phyloP scores from a whole-genome alignment of 768 basidiomycete genomes.

The Termitomyces sp. region DNA sequence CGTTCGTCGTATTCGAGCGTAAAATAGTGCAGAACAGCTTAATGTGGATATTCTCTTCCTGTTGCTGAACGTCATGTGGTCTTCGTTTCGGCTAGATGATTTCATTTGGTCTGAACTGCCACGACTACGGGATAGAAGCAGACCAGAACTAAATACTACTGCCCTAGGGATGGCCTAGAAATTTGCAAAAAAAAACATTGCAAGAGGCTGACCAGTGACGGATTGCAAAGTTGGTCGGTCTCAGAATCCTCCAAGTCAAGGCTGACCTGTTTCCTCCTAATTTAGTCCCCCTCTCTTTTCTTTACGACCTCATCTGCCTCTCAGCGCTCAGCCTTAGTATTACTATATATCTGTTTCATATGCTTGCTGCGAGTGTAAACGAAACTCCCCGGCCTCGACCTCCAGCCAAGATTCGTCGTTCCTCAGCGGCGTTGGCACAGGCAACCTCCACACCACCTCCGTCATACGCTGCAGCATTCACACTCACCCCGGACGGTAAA shows the following conservation, averaged over 20 bases:
- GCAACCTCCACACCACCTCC: conserved; percentile 34
- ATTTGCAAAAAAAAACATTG: not conserved
- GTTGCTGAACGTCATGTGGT: conserved; percentile 6
- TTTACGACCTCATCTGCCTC: not conserved
- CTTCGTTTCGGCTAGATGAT: not conserved
- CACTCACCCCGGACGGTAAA: conserved; percentile 27
- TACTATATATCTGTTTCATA: conserved; percentile 15
- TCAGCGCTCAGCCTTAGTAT: not conserved
- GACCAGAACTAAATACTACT: not conserved
- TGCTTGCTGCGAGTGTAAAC: conserved; percentile 34
- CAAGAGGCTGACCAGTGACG: conserved; percentile 11
- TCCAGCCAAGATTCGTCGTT: conserved; percentile 64
- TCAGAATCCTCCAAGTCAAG: conserved; percentile 1
- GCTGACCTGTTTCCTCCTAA: not conserved
- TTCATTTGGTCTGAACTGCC: not conserved
- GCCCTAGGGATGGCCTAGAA: conserved; percentile 5
- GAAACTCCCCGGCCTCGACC: conserved; percentile 68
- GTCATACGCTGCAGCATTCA: conserved; percentile 47
- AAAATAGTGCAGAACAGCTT: conserved; percentile 14
- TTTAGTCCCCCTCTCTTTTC: conserved; percentile 2
- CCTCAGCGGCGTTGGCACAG: conserved; percentile 34
- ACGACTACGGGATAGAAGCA: not conserved
- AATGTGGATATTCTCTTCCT: conserved; percentile 5
- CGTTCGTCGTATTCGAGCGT: conserved; percentile 15
- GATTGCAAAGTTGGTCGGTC: not conserved